Evolutionary conservation across 305 asterid genomes (phyloP).

Genomic region (Solanum chacoense): DNA sequence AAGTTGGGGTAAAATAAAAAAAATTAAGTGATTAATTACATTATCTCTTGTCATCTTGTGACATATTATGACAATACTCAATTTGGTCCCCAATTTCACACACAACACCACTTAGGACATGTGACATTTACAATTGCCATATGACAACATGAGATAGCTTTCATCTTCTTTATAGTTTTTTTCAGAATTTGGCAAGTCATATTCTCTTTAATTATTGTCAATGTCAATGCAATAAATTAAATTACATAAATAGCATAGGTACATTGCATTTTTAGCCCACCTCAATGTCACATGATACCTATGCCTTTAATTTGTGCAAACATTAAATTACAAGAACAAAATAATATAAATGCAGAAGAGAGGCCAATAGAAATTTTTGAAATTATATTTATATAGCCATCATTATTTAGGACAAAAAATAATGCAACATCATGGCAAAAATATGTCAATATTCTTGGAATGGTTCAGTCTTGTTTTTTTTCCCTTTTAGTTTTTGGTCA

Average conservation of each 20-base stretch:
- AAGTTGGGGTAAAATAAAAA: not conserved
- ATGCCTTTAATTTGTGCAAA: not conserved
- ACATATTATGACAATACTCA: not conserved
- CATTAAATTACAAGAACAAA: not conserved
- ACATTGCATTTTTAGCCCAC: conserved; percentile 14
- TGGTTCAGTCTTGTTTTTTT: not conserved
- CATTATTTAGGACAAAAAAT: conserved; percentile 1
- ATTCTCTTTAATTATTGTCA: conserved; percentile 6
- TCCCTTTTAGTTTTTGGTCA: no score
- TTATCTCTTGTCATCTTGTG: not conserved
- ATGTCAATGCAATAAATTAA: not conserved
- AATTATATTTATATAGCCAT: not conserved
- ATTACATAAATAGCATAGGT: not conserved
- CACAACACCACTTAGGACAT: conserved; percentile 23
- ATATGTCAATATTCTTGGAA: conserved; percentile 6
- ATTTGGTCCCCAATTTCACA: conserved; percentile 18
- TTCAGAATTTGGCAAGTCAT: conserved; percentile 16
- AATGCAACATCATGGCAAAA: conserved; percentile 1
- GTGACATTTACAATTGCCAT: conserved; percentile 23
- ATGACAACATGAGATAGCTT: conserved; percentile 2
- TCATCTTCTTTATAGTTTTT: conserved; percentile 2
- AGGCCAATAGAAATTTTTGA: not conserved
- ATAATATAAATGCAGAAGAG: not conserved
- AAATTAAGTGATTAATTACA: not conserved
- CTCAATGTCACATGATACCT: conserved; percentile 13